These are phyloP conservation scores for Beta macrorhiza DNA, from an alignment of 179 eudicot species.

Conservation along the genomic window DNA sequence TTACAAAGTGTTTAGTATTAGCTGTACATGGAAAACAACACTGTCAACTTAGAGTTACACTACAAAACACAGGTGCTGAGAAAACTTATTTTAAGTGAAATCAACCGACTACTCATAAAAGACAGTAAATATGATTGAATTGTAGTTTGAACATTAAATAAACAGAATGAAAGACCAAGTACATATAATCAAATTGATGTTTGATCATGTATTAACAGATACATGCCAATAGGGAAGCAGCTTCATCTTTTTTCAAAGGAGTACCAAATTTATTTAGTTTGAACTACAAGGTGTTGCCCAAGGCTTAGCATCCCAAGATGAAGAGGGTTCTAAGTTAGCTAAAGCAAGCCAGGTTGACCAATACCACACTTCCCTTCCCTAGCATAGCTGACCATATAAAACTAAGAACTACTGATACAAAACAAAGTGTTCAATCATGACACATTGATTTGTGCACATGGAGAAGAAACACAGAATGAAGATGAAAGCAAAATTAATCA, in stretches of 20 bases:
- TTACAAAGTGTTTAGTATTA: constrained; percentile 16
- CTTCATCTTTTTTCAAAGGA: neutral
- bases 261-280: neutral
- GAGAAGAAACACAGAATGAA: too few relatives aligned
- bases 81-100: neutral
- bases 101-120: neutral
- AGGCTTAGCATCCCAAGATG: neutral
- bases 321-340: too few relatives aligned
- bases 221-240: neutral
- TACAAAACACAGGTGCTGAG: neutral
- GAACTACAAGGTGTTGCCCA: neutral
- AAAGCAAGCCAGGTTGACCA: constrained; percentile 2
- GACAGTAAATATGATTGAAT: neutral
- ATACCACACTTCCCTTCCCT: neutral
- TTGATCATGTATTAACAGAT: neutral
- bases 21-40: neutral
- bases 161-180: neutral
- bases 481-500: neutral
- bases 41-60: too few relatives aligned
- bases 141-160: neutral
- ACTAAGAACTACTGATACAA: neutral
- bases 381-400: neutral
- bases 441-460: neutral
- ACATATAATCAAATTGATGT: neutral
- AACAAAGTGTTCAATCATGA: neutral